Evolutionary conservation across 768 basidiomycete genomes (phyloP).

Genomic region (Paxillus involutus): DNA sequence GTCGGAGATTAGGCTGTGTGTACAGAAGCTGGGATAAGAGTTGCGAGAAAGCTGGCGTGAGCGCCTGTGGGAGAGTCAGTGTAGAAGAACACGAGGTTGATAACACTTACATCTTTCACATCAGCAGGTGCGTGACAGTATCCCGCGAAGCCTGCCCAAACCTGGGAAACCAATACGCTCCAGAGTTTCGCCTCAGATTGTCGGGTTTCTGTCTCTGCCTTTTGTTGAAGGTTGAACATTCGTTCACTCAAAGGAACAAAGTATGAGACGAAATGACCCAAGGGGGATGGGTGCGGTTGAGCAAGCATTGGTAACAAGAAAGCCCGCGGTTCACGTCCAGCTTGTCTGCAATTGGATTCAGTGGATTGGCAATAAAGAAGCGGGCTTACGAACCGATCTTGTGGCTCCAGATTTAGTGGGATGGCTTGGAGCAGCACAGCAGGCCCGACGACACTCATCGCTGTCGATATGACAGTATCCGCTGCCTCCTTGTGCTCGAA

Average conservation of each 20-base stretch:
- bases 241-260: slow-evolving; percentile 94
- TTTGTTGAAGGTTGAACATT: slow-evolving; percentile 86
- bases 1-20: slow-evolving; percentile 79
- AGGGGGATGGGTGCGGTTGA: slow-evolving; percentile 75
- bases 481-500: slow-evolving; percentile 92
- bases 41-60: slow-evolving; percentile 78
- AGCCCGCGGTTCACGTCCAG: slow-evolving; percentile 82
- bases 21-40: slow-evolving; percentile 95
- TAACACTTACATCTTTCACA: slow-evolving; percentile 57
- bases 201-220: slow-evolving; percentile 69
- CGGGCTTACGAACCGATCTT: slow-evolving; percentile 58
- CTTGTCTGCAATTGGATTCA: slow-evolving; percentile 44
- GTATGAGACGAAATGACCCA: slow-evolving; percentile 83
- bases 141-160: slow-evolving; percentile 89
- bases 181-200: slow-evolving; percentile 92
- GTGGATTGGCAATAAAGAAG: background rate
- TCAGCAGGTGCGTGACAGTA: slow-evolving; percentile 87
- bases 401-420: slow-evolving; percentile 85
- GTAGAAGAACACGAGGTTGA: background rate
- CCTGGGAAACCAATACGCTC: slow-evolving; percentile 89
- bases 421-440: slow-evolving; percentile 69
- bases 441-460: slow-evolving; percentile 86
- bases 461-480: slow-evolving; percentile 74
- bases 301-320: slow-evolving; percentile 88
- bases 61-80: slow-evolving; percentile 45